Conservation (phyloP, 1,284 basidiomycete genomes). For the Pulveroboletus sp. region DNA sequence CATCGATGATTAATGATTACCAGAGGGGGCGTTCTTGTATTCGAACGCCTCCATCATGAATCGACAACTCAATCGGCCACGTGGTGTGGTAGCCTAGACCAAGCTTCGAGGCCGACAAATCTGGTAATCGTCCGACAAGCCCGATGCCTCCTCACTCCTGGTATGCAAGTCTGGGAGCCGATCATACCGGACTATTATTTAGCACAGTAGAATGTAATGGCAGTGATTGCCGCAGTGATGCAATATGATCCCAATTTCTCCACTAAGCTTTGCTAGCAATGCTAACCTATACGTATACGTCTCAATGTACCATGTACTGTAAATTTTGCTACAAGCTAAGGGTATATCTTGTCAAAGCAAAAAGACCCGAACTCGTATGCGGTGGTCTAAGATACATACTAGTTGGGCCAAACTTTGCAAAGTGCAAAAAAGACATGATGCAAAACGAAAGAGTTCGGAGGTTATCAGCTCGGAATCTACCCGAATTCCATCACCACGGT, state of each 20-base stretch:
- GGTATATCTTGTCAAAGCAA: neutral
- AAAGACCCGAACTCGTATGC: neutral
- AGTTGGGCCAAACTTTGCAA: neutral
- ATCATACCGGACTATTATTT: neutral
- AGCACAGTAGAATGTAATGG: neutral
- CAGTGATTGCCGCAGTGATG: neutral
- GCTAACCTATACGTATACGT: neutral
- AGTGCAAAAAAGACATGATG: neutral
- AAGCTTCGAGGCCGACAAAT: neutral
- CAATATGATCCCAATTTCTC: neutral
- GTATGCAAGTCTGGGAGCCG: neutral
- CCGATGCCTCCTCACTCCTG: no score
- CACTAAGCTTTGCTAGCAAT: neutral
- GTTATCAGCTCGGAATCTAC: neutral
- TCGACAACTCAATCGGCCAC: no score
- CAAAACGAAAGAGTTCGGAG: slow-evolving; percentile 8
- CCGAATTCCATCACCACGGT: neutral
- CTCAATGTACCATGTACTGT: no score
- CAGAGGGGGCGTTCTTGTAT: neutral
- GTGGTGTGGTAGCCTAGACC: neutral
- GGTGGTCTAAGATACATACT: neutral
- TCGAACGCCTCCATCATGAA: neutral
- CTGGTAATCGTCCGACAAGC: neutral
- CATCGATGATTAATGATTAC: neutral
- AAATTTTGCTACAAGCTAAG: neutral